Evolutionary conservation across 495 filamentous ascomycete genomes (phyloP).

Genomic region (Xanthoparmelia taractica): DNA sequence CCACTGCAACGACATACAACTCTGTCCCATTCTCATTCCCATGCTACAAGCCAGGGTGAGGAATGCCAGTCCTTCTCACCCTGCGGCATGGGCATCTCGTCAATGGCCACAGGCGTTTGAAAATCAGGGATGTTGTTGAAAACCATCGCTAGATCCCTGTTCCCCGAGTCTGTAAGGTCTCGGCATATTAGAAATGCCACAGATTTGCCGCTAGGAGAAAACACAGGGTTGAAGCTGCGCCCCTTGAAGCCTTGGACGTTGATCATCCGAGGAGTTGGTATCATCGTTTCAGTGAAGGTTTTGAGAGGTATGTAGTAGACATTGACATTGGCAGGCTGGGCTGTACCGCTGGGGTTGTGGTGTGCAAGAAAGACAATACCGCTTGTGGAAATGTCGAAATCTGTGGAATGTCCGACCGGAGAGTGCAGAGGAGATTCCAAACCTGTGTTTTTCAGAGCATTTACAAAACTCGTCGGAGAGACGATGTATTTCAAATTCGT

Average conservation of each 20-base stretch:
- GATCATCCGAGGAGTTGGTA: slow-evolving; percentile 16
- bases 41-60: slow-evolving; percentile 47
- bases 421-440: slow-evolving; percentile 53
- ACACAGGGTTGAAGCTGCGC: slow-evolving; percentile 63
- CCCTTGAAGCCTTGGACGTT: slow-evolving; percentile 43
- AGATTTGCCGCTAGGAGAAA: slow-evolving; percentile 64
- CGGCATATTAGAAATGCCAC: slow-evolving; percentile 68
- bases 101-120: slow-evolving; percentile 29
- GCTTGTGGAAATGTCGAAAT: slow-evolving; percentile 48
- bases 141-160: slow-evolving; percentile 53
- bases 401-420: slow-evolving; percentile 46
- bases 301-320: slow-evolving; percentile 55
- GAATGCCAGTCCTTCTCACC: slow-evolving; percentile 49
- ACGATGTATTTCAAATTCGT: not conserved
- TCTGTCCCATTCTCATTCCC: slow-evolving; percentile 46
- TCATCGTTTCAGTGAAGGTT: slow-evolving; percentile 40
- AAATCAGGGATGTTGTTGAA: slow-evolving; percentile 47
- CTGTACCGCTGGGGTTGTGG: slow-evolving; percentile 39
- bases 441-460: slow-evolving; percentile 49
- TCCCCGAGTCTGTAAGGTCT: slow-evolving; percentile 58
- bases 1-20: slow-evolving; percentile 50
- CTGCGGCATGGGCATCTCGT: slow-evolving; percentile 34
- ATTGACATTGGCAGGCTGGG: slow-evolving; percentile 59
- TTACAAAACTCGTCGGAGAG: slow-evolving; percentile 28
- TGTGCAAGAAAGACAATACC: slow-evolving; percentile 74